phyloP scores from a whole-genome alignment of 2,329 filamentous ascomycete species.

The Stachybotrys chartarum region DNA sequence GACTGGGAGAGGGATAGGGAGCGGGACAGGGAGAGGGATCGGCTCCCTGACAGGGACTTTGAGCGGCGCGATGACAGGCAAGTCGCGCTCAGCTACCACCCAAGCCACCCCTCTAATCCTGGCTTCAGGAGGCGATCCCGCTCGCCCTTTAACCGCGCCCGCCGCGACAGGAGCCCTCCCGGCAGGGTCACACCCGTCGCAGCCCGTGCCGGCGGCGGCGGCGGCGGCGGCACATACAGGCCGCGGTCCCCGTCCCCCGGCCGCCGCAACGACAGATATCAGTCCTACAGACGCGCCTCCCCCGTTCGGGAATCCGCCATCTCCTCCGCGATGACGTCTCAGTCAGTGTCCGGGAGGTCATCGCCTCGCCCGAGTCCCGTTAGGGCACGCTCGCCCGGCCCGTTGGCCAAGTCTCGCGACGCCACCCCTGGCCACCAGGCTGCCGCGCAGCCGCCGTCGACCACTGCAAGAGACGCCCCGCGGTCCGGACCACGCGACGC shows the following conservation, averaged over 20 bases:
- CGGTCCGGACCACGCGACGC: conserved; percentile 19
- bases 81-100: conserved; percentile 3
- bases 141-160: conserved; percentile 37
- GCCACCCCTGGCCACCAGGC: conserved; percentile 23
- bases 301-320: conserved; percentile 41
- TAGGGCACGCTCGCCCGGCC: conserved; percentile 37
- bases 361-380: conserved; percentile 43
- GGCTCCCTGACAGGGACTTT: conserved; percentile 23
- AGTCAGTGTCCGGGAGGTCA: conserved; percentile 42
- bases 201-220: conserved; percentile 10
- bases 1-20: conserved; percentile 9
- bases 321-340: conserved; percentile 43
- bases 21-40: conserved; percentile 19
- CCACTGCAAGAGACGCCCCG: conserved; percentile 18
- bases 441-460: conserved; percentile 10
- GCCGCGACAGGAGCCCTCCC: conserved; percentile 25
- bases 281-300: conserved; percentile 37
- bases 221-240: conserved; percentile 39
- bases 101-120: not conserved
- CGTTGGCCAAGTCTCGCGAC: conserved; percentile 27
- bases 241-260: conserved; percentile 46
- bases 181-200: conserved; percentile 18
- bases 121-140: conserved; percentile 42
- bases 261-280: conserved; percentile 37
- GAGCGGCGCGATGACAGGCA: conserved; percentile 36